A percentile compares a stretch with the other conserved stretches of the same genome.
Conservation (phyloP, 495 filamentous ascomycete genomes). For the Xylaria acuta region DNA sequence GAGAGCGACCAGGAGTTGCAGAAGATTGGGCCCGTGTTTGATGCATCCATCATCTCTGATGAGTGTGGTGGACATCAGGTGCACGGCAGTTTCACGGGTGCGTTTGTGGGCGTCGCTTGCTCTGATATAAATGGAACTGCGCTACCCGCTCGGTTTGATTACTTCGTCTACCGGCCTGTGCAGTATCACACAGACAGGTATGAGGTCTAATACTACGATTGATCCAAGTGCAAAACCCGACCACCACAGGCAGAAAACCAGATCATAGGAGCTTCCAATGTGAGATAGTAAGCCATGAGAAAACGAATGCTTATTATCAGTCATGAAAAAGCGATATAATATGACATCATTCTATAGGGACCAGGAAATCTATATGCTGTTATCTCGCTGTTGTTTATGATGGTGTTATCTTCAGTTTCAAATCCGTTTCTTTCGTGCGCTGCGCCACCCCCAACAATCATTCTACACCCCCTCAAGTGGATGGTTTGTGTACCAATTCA, state of each 20-base stretch:
- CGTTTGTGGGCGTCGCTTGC: conserved; percentile 61
- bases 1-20: conserved; percentile 50
- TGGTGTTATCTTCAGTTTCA: background rate
- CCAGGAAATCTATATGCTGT: background rate
- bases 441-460: background rate
- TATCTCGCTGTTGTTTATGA: background rate
- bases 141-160: conserved; percentile 55
- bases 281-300: background rate
- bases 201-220: conserved; percentile 32
- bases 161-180: conserved; percentile 57
- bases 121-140: conserved; percentile 61
- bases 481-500: background rate
- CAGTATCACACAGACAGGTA: conserved; percentile 56
- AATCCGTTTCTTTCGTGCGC: background rate
- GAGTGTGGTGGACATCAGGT: conserved; percentile 63
- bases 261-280: background rate
- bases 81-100: conserved; percentile 64
- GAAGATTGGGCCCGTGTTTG: conserved; percentile 58
- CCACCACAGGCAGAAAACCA: background rate
- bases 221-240: background rate
- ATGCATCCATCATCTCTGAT: conserved; percentile 60
- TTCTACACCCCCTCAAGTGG: background rate
- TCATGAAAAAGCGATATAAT: background rate
- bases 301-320: background rate
- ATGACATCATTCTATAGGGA: background rate